Conservation (phyloP, 2,329 filamentous ascomycete species). For the Pseudogymnoascus sp. region DNA sequence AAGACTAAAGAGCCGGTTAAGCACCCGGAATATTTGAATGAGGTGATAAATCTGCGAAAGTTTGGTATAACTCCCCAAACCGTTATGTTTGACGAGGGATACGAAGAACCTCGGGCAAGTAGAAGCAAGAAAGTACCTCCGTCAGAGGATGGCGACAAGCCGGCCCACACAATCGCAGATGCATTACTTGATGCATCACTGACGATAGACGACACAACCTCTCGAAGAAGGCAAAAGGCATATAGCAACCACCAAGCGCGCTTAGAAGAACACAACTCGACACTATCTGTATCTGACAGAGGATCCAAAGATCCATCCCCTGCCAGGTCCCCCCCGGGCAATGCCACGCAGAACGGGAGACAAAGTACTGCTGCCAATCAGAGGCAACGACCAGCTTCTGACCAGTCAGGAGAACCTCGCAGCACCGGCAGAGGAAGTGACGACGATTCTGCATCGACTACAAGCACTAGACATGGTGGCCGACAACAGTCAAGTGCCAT, state of each 20-base stretch:
- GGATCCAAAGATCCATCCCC: neutral
- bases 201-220: conserved; percentile 64
- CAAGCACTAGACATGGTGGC: conserved; percentile 31
- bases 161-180: conserved; percentile 75
- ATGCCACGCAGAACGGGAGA: neutral
- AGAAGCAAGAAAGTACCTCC: conserved; percentile 32
- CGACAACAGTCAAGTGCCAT: conserved; percentile 55
- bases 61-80: conserved; percentile 77
- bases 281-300: neutral
- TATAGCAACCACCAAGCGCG: conserved; percentile 44
- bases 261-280: conserved; percentile 28
- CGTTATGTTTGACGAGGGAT: conserved; percentile 80
- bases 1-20: conserved; percentile 43
- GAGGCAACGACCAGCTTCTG: conserved; percentile 17
- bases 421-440: conserved; percentile 23
- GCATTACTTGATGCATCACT: conserved; percentile 87
- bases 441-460: conserved; percentile 27
- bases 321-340: neutral
- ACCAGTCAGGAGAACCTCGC: conserved; percentile 12
- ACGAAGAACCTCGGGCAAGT: conserved; percentile 40
- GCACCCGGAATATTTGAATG: conserved; percentile 46
- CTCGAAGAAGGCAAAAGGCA: conserved; percentile 45
- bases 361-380: neutral
- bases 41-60: conserved; percentile 66
- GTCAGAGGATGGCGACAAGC: conserved; percentile 30